phyloP scores from a whole-genome alignment of 192 early-diverging fungal genomes.

The Gorgonomyces haynaldii region DNA sequence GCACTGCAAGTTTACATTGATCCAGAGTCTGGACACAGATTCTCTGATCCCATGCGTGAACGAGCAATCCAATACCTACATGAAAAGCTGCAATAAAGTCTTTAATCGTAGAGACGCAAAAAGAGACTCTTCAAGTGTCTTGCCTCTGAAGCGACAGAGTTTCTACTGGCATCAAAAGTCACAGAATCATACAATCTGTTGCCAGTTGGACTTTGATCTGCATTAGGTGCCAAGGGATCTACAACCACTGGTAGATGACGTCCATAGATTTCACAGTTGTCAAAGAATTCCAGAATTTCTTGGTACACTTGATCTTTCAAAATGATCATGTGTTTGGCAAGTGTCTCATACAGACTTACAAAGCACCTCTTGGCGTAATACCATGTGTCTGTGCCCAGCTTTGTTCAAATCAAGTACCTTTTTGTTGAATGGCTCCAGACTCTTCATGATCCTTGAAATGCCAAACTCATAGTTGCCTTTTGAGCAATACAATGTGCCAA shows the following conservation, averaged over 20 bases:
- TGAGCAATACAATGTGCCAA: conserved; percentile 55
- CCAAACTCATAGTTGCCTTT: conserved; percentile 62
- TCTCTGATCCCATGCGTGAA: too few relatives aligned
- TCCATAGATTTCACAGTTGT: conserved; percentile 45
- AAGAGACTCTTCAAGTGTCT: conserved; percentile 43
- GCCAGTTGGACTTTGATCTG: conserved; percentile 10
- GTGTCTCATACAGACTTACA: conserved; percentile 45
- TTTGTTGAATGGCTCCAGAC: conserved; percentile 52
- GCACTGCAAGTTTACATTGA: too few relatives aligned
- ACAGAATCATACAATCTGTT: conserved; percentile 4
- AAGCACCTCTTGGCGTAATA: conserved; percentile 56
- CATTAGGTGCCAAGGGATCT: conserved; percentile 26
- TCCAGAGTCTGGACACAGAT: too few relatives aligned
- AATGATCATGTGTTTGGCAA: conserved; percentile 57
- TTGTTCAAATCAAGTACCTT: conserved; percentile 25
- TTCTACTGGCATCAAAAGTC: conserved; percentile 20
- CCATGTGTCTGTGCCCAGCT: conserved; percentile 59
- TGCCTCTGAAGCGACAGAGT: conserved; percentile 43
- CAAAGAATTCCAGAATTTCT: conserved; percentile 48
- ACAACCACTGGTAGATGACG: conserved; percentile 41
- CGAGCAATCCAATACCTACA: too few relatives aligned
- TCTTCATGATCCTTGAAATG: conserved; percentile 53
- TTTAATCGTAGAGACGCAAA: conserved; percentile 34
- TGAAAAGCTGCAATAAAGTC: too few relatives aligned
- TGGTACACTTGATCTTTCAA: conserved; percentile 46